These are phyloP conservation scores for Botryotinia narcissicola DNA, from an alignment of 2,329 filamentous ascomycete genomes.

Conservation along the genomic window DNA sequence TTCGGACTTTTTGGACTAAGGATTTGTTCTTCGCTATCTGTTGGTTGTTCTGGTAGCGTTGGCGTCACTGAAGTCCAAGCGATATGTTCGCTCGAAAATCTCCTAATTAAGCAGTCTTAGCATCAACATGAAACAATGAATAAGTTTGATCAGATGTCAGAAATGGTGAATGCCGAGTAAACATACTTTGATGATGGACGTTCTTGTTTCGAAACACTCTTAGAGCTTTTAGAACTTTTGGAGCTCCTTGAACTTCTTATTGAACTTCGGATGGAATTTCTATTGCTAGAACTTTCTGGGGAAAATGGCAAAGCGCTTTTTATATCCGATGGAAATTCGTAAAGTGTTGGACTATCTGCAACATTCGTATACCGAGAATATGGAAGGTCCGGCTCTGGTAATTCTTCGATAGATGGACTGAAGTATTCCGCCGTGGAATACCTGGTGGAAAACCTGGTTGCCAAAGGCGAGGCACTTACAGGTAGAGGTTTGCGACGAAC, in stretches of 20 bases:
- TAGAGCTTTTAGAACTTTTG: background rate
- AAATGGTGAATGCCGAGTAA: background rate
- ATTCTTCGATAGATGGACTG: slow-evolving; percentile 40
- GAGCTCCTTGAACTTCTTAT: slow-evolving; percentile 12
- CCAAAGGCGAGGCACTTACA: slow-evolving; percentile 51
- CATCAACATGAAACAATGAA: slow-evolving; percentile 11
- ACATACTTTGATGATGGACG: slow-evolving; percentile 22
- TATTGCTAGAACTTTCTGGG: slow-evolving; percentile 13
- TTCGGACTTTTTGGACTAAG: slow-evolving; percentile 28
- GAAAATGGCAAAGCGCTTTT: slow-evolving; percentile 13
- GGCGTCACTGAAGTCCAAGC: slow-evolving; percentile 29
- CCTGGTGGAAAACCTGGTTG: slow-evolving; percentile 49
- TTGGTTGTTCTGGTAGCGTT: slow-evolving; percentile 24
- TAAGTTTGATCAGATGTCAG: background rate
- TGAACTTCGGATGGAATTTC: slow-evolving; percentile 17
- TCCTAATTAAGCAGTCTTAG: slow-evolving; percentile 20
- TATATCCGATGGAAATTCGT: slow-evolving; percentile 50
- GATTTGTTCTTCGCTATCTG: slow-evolving; percentile 23
- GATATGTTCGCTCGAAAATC: slow-evolving; percentile 30
- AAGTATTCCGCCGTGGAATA: slow-evolving; percentile 45
- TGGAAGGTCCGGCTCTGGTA: slow-evolving; percentile 49
- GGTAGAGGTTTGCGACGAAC: slow-evolving; percentile 62
- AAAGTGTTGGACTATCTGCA: slow-evolving; percentile 58
- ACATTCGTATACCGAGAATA: slow-evolving; percentile 55
- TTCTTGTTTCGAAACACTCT: slow-evolving; percentile 12